Base-by-base conservation (phyloP, 2,329 filamentous ascomycete genomes). In the Teratosphaeria pseudoeucalypti region DNA sequence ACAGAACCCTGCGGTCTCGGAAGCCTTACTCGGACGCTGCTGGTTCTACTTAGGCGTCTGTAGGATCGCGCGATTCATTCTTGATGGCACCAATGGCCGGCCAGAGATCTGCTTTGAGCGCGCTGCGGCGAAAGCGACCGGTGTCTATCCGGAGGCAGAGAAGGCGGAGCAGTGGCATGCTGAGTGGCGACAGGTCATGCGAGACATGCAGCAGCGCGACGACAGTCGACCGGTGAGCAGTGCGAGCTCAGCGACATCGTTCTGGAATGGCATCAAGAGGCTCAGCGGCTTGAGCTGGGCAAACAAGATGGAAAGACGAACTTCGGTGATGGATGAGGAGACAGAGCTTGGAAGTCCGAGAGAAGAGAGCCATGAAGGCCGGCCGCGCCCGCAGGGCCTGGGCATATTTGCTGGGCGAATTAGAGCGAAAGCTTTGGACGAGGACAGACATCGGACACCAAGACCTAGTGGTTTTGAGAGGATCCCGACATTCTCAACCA, bases 31-130 rank as follows among this genome's bases (percentile, higher is more conserved):
- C 32, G 60, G 60, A n/a, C 37, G 59, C 14, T 62, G 60, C 56
- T 29, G 52, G 9, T 62, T 56, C 55, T 62, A 62, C 54, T 23
- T 57, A 6, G 60, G 60, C 14, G 55, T 60, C 19, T 59, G 57
- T 32, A 23, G 32, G 10, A 10, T 60, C 16, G 57, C 52, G 12
- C n/a, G 34, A 19, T 23, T 16, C 29, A 9, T 16, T 26, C 11
- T 59, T 9, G 32, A 54, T 19, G 60, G 57, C n/a, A 32, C 43
- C 10, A 55, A 57, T 1, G 10, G n/a, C 5, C n/a, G 29, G 12
- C 39, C 56, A 12, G 34, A 19, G 27, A 26, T 23, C 19, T 57
- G 56, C 58, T 60, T 60, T 47, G 34, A 29, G 19, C 23, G n/a
- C 23, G 58, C 61, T 7, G n/a, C n/a, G 12, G 53, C 26, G 34